phyloP scores from a whole-genome alignment of 257 asterid species.

The Lithospermum erythrorhizon region DNA sequence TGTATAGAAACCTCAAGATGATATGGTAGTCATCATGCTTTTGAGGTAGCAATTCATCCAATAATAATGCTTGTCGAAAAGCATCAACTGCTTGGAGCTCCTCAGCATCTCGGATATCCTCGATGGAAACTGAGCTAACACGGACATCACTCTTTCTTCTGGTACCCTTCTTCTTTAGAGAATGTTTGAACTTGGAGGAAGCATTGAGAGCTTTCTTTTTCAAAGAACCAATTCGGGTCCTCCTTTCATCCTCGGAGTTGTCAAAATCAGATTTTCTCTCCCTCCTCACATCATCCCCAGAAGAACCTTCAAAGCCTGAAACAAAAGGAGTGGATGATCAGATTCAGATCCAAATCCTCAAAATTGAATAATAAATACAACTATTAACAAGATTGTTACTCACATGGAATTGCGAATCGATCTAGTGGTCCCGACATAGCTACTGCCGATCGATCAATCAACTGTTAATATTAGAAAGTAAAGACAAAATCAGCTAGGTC shows the following conservation, averaged over 20 bases:
- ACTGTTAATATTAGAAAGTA: too few relatives aligned
- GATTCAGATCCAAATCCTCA: too few relatives aligned
- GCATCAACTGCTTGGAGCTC: conserved; percentile 73
- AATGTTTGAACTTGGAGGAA: conserved; percentile 69
- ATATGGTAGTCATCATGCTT: conserved; percentile 70
- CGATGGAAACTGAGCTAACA: conserved; percentile 77
- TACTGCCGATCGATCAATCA: not conserved
- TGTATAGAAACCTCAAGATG: conserved; percentile 34
- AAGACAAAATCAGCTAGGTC: not conserved
- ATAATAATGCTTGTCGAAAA: conserved; percentile 58
- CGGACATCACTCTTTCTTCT: conserved; percentile 67
- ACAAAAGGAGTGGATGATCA: too few relatives aligned
- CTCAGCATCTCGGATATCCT: conserved; percentile 71
- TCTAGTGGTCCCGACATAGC: conserved; percentile 33
- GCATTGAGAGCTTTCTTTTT: conserved; percentile 85
- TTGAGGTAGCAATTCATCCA: conserved; percentile 62
- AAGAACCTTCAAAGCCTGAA: conserved; percentile 74
- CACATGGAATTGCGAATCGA: conserved; percentile 32
- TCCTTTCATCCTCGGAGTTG: conserved; percentile 81
- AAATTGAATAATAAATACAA: too few relatives aligned
- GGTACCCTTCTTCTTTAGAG: conserved; percentile 69
- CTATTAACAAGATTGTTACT: conserved; percentile 1
- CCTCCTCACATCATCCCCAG: conserved; percentile 71
- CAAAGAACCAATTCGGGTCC: conserved; percentile 58
- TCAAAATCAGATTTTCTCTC: conserved; percentile 81